These are phyloP conservation scores for Aspergillus affinis DNA, from an alignment of 495 filamentous ascomycete genomes.

Conservation along the genomic window DNA sequence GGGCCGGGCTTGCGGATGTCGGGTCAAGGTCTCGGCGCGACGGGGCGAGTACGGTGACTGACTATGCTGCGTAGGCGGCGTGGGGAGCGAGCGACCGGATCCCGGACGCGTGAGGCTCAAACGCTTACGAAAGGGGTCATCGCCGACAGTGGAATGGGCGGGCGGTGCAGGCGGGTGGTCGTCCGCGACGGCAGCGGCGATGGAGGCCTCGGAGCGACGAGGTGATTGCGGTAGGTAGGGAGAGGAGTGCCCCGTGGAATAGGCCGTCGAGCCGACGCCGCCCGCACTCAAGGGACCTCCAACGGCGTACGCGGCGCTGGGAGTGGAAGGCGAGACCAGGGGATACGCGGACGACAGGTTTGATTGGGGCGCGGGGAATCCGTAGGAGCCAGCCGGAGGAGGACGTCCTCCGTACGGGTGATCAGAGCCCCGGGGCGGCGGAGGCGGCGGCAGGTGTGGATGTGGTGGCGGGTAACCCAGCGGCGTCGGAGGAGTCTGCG, in stretches of 20 bases:
- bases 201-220: constrained; percentile 24
- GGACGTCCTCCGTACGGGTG: constrained; percentile 46
- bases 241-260: constrained; percentile 18
- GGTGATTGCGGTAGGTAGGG: constrained; percentile 33
- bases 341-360: constrained; percentile 23
- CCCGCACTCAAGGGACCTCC: constrained; percentile 12
- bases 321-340: constrained; percentile 22
- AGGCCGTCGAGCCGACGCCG: constrained; percentile 23
- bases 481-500: constrained; percentile 35
- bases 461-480: constrained; percentile 35
- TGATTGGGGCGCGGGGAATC: constrained; percentile 19
- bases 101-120: constrained; percentile 37
- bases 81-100: constrained; percentile 41
- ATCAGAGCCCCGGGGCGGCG: constrained; percentile 48
- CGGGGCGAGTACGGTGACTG: constrained; percentile 42
- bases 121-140: constrained; percentile 29
- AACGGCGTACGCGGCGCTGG: constrained; percentile 25
- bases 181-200: constrained; percentile 27
- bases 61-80: constrained; percentile 41
- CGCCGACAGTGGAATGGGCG: constrained; percentile 36
- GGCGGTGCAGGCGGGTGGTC: constrained; percentile 51
- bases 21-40: constrained; percentile 52
- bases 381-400: constrained; percentile 25
- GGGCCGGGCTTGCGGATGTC: constrained; percentile 60
- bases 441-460: constrained; percentile 44